Evolutionary conservation across 768 basidiomycete species (phyloP), one percentile per base, ranked within the genome.

Genomic region (Lactifluus volemus): DNA sequence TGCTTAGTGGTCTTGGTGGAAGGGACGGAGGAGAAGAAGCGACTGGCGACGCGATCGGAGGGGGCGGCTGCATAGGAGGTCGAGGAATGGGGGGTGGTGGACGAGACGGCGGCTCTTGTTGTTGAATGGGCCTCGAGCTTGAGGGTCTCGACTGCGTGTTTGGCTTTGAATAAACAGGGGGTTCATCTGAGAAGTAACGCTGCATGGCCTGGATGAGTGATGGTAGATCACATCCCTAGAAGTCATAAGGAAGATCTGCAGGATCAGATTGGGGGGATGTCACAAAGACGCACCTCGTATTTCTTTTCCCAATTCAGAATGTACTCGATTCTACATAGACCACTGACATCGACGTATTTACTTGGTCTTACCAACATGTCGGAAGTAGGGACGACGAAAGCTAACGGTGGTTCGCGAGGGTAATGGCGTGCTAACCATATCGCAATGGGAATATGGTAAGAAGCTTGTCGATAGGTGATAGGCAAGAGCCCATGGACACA

Each of bases 361-460:
- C 86, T 82, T 11, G 90, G 79, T 66, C 85, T 85, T 67, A 99
- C 84, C 61, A 94, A 85, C 86, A 99, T 92, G 68, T 90, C 86
- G 55, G 77, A 81, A 2, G 92, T 97, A 38, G 97, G 96, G 12
- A 92, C 88, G 66, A 99, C 94, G 75, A 92, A 98, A 21, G 79
- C 79, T 68, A 98, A 81, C 21, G 97, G 97, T 0, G 94, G 85
- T 12, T 77, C 77, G 47, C 80, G 78, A 4, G 96, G 96, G 69
- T 93, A 98, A 45, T 91, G 89, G 54, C 80, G 79, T 3, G 92
- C 80, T 45, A 98, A 67, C 94, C 95, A 98, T 63, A 96, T 67
- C 12, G 89, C 84, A 67, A 99, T 73, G 4, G 97, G 97, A 67
- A 98, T 98, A 72, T 99, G 92, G 78, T 99, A 99, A 2, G 86